These are phyloP conservation scores for Dictyostelium firmibasis DNA, from an alignment of 78 protist genomes.

Conservation along the genomic window DNA sequence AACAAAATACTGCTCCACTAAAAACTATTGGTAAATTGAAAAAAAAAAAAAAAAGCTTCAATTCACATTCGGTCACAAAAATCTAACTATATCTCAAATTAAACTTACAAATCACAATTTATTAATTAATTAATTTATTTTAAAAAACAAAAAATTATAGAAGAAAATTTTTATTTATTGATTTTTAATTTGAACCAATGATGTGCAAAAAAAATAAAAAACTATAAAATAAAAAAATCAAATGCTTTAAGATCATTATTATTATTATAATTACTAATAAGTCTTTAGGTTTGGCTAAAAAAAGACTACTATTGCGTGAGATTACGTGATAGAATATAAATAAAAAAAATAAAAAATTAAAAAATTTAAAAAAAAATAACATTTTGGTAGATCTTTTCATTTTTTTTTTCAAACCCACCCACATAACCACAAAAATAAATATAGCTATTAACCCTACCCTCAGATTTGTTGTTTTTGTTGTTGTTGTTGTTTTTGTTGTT, in stretches of 20 bases:
- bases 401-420: background rate
- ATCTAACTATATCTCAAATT: background rate
- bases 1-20: background rate
- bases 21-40: background rate
- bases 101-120: too few relatives aligned
- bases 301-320: background rate
- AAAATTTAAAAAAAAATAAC: too few relatives aligned
- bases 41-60: background rate
- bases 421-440: background rate
- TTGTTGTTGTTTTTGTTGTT: too few relatives aligned
- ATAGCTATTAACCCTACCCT: background rate
- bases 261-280: background rate
- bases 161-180: too few relatives aligned
- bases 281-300: background rate
- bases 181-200: background rate
- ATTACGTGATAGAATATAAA: too few relatives aligned
- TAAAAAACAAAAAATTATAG: too few relatives aligned
- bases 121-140: too few relatives aligned
- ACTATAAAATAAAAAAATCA: background rate
- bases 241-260: background rate
- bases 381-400: background rate
- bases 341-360: too few relatives aligned
- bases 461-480: background rate
- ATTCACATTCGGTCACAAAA: background rate
- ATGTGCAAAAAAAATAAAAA: background rate